A percentile compares a stretch with the other conserved stretches of the same genome.
Conservation (phyloP, 139 green algal species). For the Micractinium conductrix region DNA sequence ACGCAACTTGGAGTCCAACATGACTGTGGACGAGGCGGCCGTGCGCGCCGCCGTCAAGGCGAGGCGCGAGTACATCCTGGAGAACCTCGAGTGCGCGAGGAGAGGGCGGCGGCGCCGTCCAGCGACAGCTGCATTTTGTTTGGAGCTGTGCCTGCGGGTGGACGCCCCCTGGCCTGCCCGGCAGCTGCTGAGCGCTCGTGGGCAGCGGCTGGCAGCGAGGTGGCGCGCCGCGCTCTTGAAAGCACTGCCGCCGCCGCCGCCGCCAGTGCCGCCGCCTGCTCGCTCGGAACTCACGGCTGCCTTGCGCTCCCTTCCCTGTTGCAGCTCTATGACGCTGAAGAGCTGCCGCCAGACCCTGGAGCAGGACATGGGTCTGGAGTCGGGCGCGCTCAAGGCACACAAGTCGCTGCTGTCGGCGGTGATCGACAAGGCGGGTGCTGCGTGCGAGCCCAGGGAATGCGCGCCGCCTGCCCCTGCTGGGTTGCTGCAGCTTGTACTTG, state of each 20-base stretch:
- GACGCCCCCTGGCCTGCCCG: too few species aligned
- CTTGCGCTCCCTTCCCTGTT: neutral
- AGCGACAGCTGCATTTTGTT: constrained; percentile 3
- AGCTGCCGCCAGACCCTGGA: constrained; percentile 28
- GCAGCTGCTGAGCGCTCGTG: too few species aligned
- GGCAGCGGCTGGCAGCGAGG: too few species aligned
- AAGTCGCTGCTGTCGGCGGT: constrained; percentile 34
- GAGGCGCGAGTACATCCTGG: constrained; percentile 24
- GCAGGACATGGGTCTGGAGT: constrained; percentile 40
- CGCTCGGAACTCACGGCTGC: too few species aligned
- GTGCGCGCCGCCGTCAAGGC: constrained; percentile 22
- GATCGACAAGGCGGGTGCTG: constrained; percentile 38
- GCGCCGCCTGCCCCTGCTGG: neutral
- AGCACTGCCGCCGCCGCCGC: neutral
- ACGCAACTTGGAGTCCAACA: neutral
- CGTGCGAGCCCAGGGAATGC: neutral
- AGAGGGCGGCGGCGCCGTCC: neutral
- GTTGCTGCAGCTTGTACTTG: neutral
- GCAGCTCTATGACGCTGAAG: constrained; percentile 31
- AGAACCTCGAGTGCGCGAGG: constrained; percentile 48
- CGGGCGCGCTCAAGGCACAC: constrained; percentile 36
- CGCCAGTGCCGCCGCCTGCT: neutral
- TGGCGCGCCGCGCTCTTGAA: too few species aligned
- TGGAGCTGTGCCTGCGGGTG: neutral
- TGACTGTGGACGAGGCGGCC: constrained; percentile 11